phyloP scores from a whole-genome alignment of 805 yeast genomes.

The Blastobotrys attinorum region DNA sequence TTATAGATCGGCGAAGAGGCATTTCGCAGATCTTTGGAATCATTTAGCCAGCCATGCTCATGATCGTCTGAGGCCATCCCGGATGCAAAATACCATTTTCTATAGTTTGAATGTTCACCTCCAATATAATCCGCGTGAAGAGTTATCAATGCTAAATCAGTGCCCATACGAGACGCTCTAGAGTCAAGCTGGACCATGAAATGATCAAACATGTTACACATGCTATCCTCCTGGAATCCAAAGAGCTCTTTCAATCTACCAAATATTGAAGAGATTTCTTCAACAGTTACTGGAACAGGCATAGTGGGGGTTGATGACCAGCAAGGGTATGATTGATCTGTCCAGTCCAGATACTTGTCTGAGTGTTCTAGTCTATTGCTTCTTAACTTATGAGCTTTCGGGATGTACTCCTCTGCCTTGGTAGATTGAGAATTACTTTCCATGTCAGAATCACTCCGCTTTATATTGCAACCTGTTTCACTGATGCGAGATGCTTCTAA shows the following conservation, averaged over 20 bases:
- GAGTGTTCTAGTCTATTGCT: too few relatives aligned
- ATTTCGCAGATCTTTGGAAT: not conserved
- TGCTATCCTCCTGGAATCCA: conserved; percentile 80
- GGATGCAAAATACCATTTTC: conserved; percentile 89
- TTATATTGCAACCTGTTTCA: too few relatives aligned
- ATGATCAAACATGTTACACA: conserved; percentile 73
- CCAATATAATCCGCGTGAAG: conserved; percentile 90
- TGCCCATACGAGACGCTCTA: conserved; percentile 70
- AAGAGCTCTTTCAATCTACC: conserved; percentile 49
- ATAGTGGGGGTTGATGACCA: conserved; percentile 85
- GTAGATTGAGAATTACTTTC: too few relatives aligned
- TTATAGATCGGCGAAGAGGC: not conserved
- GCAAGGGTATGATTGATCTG: conserved; percentile 80
- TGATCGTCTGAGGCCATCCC: conserved; percentile 55
- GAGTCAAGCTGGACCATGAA: conserved; percentile 79
- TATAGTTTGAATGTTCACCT: conserved; percentile 78
- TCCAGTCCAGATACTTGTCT: conserved; percentile 19
- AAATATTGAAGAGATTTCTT: conserved; percentile 56
- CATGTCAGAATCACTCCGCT: too few relatives aligned
- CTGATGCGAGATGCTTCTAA: too few relatives aligned
- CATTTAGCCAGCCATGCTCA: not conserved
- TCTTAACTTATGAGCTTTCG: too few relatives aligned
- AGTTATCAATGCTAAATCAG: conserved; percentile 61
- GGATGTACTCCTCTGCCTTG: too few relatives aligned
- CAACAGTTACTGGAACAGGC: conserved; percentile 65